Conservation (phyloP, 2,329 filamentous ascomycete species). For the Ophiocordyceps camponoti-floridani region DNA sequence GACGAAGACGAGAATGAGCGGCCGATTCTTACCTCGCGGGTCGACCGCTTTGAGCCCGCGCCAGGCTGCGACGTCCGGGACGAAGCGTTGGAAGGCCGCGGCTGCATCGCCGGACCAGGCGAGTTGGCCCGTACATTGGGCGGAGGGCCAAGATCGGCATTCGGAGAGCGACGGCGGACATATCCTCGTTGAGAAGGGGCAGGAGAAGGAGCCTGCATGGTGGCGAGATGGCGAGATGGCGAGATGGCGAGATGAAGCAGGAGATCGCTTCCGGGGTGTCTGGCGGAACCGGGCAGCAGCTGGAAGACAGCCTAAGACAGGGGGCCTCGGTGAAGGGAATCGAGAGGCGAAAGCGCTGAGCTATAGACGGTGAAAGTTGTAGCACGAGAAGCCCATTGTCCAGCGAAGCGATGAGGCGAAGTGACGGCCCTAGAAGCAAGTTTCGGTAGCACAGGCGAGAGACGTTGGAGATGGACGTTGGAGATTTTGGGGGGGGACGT, state of each 20-base stretch:
- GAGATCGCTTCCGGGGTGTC: not conserved
- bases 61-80: conserved; percentile 36
- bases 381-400: not conserved
- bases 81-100: conserved; percentile 49
- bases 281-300: too few relatives aligned
- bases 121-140: conserved; percentile 42
- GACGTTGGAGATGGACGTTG: not conserved
- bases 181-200: conserved; percentile 27
- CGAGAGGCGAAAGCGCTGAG: not conserved
- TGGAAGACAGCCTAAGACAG: too few relatives aligned
- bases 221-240: not conserved
- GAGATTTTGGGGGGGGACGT: not conserved
- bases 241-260: not conserved
- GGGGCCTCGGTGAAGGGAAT: too few relatives aligned
- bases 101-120: conserved; percentile 39
- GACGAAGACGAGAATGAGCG: conserved; percentile 1
- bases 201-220: conserved; percentile 25
- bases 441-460: too few relatives aligned
- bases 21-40: conserved; percentile 14
- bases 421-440: not conserved
- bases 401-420: not conserved
- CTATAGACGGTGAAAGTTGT: not conserved
- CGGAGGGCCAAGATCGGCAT: conserved; percentile 39
- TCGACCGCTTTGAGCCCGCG: conserved; percentile 11
- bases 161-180: conserved; percentile 45